Percentiles rank a stretch among this genome's conserved stretches.
Conservation (phyloP, 2,329 filamentous ascomycete genomes). For the Pseudocercospora fuligena region DNA sequence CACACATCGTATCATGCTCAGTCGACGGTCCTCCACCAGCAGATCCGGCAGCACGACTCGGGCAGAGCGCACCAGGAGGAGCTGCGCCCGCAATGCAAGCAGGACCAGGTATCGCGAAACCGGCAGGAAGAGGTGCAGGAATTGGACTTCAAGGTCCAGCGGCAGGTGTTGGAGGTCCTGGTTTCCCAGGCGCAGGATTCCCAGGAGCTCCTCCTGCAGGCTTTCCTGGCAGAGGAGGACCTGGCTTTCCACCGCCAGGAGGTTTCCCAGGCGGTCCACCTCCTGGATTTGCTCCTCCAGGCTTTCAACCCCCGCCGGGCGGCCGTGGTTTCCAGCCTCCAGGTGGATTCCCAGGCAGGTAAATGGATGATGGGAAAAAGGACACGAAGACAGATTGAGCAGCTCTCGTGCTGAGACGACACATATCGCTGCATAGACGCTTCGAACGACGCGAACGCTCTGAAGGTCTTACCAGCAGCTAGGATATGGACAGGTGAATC, state of each 20-base stretch:
- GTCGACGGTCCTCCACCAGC: conserved; percentile 95
- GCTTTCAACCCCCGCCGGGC: conserved; percentile 70
- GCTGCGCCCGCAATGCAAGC: conserved; percentile 72
- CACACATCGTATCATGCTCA: conserved; percentile 91
- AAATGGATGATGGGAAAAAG: conserved; percentile 10
- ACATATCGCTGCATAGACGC: background rate
- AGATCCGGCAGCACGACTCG: conserved; percentile 87
- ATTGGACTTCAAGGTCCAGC: conserved; percentile 87
- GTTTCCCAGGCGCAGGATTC: conserved; percentile 62
- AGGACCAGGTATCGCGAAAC: conserved; percentile 87
- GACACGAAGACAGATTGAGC: background rate
- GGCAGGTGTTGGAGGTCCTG: conserved; percentile 81
- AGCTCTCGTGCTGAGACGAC: background rate
- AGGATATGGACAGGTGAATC: background rate
- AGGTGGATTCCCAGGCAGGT: conserved; percentile 38
- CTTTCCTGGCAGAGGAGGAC: conserved; percentile 44
- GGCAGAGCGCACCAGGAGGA: conserved; percentile 72
- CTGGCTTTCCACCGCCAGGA: conserved; percentile 28
- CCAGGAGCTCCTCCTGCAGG: conserved; percentile 35
- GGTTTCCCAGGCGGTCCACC: conserved; percentile 39
- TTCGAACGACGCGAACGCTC: background rate
- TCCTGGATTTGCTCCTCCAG: conserved; percentile 48
- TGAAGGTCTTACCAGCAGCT: background rate
- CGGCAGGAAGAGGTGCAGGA: conserved; percentile 78
- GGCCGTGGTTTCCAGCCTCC: conserved; percentile 40